A percentile compares a stretch with the other conserved stretches of the same genome.
Evolutionary conservation across 805 yeast species (phyloP).

Genomic region (Candida multigemmis): DNA sequence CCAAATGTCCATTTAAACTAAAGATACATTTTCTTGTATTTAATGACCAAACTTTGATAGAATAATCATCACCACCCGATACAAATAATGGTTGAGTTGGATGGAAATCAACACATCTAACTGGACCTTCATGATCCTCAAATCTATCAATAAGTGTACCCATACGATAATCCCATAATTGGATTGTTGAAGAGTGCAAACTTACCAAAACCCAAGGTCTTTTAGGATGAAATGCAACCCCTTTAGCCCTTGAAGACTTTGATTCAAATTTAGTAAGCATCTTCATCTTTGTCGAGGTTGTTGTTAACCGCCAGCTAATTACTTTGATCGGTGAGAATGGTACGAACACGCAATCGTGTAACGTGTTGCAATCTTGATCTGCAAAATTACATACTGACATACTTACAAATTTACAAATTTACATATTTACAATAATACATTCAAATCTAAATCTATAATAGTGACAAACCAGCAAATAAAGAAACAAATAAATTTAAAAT

Average conservation of each 20-base stretch:
- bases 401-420: too few species aligned
- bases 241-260: conserved; percentile 94
- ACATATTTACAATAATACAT: too few species aligned
- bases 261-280: conserved; percentile 82
- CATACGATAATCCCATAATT: conserved; percentile 99
- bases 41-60: conserved; percentile 93
- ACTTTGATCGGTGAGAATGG: too few species aligned
- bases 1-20: conserved; percentile 89
- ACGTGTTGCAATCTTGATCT: too few species aligned
- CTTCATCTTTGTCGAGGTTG: too few species aligned
- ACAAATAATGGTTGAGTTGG: conserved; percentile 97
- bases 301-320: too few species aligned
- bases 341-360: too few species aligned
- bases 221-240: conserved; percentile 94
- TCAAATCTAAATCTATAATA: too few species aligned
- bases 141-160: conserved; percentile 93
- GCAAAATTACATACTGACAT: too few species aligned
- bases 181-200: conserved; percentile 95
- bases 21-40: conserved; percentile 86
- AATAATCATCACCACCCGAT: conserved; percentile 95
- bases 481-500: too few species aligned
- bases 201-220: conserved; percentile 96
- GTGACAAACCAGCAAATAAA: too few species aligned
- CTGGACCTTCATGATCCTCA: conserved; percentile 98
- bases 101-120: conserved; percentile 90